Conservation (phyloP, 768 basidiomycete genomes). For the Tulasnella sp. region DNA sequence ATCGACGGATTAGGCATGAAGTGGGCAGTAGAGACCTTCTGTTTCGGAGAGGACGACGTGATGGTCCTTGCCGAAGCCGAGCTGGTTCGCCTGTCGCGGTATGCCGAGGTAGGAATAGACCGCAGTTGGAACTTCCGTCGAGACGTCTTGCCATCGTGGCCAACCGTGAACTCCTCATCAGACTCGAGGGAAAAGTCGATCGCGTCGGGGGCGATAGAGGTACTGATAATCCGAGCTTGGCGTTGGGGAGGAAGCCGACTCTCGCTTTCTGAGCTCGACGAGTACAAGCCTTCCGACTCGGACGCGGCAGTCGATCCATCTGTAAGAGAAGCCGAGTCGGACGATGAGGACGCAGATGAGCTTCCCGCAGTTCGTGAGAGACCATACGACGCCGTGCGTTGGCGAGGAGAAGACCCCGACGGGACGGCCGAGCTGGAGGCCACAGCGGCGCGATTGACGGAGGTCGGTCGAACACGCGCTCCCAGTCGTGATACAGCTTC, state of each 20-base stretch:
- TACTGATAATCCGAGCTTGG: neutral
- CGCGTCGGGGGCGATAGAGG: neutral
- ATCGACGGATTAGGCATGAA: neutral
- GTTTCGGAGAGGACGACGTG: neutral
- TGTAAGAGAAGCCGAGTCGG: conserved; percentile 1
- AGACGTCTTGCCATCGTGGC: neutral
- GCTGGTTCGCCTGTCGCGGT: neutral
- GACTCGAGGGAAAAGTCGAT: neutral
- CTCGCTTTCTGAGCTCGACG: conserved; percentile 7
- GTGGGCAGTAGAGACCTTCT: neutral
- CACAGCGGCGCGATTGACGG: neutral
- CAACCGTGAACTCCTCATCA: neutral
- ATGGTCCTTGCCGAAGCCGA: conserved; percentile 1
- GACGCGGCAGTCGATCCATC: conserved; percentile 3
- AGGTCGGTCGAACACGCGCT: neutral
- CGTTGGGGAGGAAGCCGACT: neutral
- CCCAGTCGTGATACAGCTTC: conserved; percentile 4
- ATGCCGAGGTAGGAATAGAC: neutral
- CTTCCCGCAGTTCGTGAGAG: conserved; percentile 1
- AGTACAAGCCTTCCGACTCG: conserved; percentile 8
- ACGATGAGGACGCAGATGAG: conserved; percentile 2
- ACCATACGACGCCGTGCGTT: neutral
- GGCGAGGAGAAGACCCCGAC: neutral
- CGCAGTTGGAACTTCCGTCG: neutral
- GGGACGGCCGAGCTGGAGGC: neutral